Evolutionary conservation across 306 rosid genomes (phyloP), one percentile per base, ranked within the genome.

Genomic region (Notholithocarpus densiflorus): DNA sequence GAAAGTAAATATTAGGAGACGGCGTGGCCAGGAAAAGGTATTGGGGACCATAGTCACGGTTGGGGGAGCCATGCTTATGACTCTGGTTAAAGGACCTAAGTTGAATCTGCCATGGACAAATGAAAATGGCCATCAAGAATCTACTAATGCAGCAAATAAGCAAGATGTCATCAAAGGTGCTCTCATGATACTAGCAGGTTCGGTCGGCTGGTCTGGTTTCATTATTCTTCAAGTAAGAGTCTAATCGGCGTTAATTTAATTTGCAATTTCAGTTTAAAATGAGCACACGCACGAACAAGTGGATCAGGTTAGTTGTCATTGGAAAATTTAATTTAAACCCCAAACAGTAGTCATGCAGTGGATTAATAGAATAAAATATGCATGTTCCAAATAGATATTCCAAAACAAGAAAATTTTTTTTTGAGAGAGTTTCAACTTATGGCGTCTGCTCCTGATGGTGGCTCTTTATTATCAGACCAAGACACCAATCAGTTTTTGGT

Each of bases 31-130:
- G 71, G 90, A 82, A 60, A 89, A 86, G 82, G 53, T 86, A 61
- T 10, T 81, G 62, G 89, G 88, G 14, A 83, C 86, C 23, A 14
- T 54, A 37, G 83, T 83, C 70, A 85, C 86, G 0, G 84, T 88
- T 2, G 88, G 89, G 40, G 91, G 89, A 79, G 89, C 89, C n/a
- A 88, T 83, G 91, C n/a, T 88, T 60, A 83, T 85, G 86, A 85
- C 88, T 55, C 40, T 88, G 51, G 31, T 78, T 6, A 74, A 83
- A 68, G 91, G 91, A 26, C 80, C 91, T 11, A 51, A 53, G 37
- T 34, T 88, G 68, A 70, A 75, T 21, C 60, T 85, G 51, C 87
- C 91, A 9, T 83, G 84, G 86, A 69, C 82, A 26, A 70, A 70
- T 21, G 62, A 32, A n/a, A 52, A 37, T 29, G 20, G 13, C 29